A percentile compares a stretch with the other conserved stretches of the same genome.
Evolutionary conservation across 1,284 basidiomycete species (phyloP).

Genomic region (Mycena citricolor): DNA sequence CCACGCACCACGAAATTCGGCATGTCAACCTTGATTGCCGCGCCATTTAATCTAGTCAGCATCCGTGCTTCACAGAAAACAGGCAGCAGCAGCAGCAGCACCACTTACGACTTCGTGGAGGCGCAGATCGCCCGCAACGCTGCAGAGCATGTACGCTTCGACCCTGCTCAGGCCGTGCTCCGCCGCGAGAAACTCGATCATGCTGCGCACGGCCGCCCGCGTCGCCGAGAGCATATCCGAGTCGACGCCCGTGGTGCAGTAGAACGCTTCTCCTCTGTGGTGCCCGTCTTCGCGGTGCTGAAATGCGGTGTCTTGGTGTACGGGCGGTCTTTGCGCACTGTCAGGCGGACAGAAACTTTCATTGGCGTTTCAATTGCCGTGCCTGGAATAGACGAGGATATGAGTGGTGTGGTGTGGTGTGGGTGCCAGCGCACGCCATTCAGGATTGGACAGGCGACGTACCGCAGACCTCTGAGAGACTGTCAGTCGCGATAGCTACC

Average conservation of each 20-base stretch:
- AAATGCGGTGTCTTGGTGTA: constrained; percentile 63
- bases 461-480: constrained; percentile 53
- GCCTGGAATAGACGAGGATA: constrained; percentile 33
- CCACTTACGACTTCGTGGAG: constrained; percentile 61
- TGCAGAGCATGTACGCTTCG: constrained; percentile 63
- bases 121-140: constrained; percentile 56
- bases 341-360: constrained; percentile 53
- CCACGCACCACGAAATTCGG: constrained; percentile 60
- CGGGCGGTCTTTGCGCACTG: constrained; percentile 53
- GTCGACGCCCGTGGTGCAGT: constrained; percentile 59
- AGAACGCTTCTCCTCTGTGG: constrained; percentile 42
- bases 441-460: constrained; percentile 24
- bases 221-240: constrained; percentile 55
- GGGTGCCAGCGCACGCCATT: not conserved
- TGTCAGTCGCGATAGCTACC: constrained; percentile 5
- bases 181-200: constrained; percentile 50
- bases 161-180: constrained; percentile 42
- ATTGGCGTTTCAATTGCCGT: constrained; percentile 65
- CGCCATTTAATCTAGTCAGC: no score
- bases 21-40: constrained; percentile 54
- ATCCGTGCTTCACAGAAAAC: not conserved
- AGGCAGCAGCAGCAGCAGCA: not conserved
- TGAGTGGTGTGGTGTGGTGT: not conserved
- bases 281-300: constrained; percentile 29
- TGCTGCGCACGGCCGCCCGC: constrained; percentile 52